phyloP scores from a whole-genome alignment of 2,329 filamentous ascomycete genomes.

The Aspergillus flavus region DNA sequence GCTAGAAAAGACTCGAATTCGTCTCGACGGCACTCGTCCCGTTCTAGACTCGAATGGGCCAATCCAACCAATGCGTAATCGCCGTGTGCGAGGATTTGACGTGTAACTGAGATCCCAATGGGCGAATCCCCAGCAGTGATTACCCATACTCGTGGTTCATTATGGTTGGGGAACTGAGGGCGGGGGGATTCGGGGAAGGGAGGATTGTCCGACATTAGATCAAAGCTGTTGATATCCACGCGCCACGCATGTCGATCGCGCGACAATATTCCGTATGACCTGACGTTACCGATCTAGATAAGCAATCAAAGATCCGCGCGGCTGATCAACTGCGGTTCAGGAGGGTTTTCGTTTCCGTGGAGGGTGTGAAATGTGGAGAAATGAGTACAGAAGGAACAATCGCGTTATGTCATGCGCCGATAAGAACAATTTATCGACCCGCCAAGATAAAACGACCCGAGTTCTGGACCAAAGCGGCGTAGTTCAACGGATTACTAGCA shows the following conservation, averaged over 20 bases:
- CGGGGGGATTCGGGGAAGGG: constrained; percentile 36
- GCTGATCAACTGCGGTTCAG: not conserved
- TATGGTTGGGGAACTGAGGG: constrained; percentile 61
- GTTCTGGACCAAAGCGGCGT: constrained; percentile 13
- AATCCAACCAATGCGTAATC: constrained; percentile 88
- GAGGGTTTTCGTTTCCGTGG: too few species aligned
- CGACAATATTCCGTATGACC: constrained; percentile 7
- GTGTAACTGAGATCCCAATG: constrained; percentile 78
- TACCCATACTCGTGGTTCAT: constrained; percentile 84
- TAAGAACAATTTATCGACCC: not conserved
- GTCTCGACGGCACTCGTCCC: constrained; percentile 70
- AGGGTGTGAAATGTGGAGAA: not conserved
- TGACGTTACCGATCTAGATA: not conserved
- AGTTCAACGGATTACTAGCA: constrained; percentile 8
- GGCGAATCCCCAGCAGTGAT: constrained; percentile 85
- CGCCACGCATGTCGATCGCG: constrained; percentile 33
- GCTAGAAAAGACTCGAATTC: constrained; percentile 81
- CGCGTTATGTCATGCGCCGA: not conserved
- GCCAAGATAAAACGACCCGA: constrained; percentile 9
- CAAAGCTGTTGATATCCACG: constrained; percentile 18
- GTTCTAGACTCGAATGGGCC: constrained; percentile 74
- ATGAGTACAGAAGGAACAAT: not conserved
- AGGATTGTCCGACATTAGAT: constrained; percentile 40
- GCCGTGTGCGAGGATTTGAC: constrained; percentile 82
- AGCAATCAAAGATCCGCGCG: not conserved